Evolutionary conservation across 1,139 yeast genomes (phyloP), one percentile per base, ranked within the genome.

Genomic region (Suhomyces panamericanus): DNA sequence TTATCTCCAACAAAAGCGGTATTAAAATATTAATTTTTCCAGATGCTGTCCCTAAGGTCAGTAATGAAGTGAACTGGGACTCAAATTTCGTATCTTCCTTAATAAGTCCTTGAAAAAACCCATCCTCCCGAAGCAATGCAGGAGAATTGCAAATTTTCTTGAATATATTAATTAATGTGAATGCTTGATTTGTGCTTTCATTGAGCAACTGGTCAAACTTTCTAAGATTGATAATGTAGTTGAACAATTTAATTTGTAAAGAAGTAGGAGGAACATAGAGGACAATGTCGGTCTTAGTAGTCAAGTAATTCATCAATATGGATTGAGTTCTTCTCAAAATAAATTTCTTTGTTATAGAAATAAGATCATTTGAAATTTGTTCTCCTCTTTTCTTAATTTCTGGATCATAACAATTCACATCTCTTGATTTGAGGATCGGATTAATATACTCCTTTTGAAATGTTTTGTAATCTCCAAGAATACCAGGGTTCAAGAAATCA

Each of bases 111-210:
- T 49, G 58, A 51, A 58, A 71, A 49, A 63, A 65, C 9, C 56
- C 65, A 49, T 73, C 78, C n/a, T 73, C 69, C 1, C 65, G 57
- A 2, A 87, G 58, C 37, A 90, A 67, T 1, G 83, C 69, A 0
- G 96, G 95, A 0, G 96, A 85, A 56, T 88, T 90, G 60, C 97
- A 89, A 1, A 89, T 75, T 59, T 93, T 91, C 51, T 88, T 82
- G 59, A 89, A 79, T 37, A 83, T 65, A 15, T 87, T 86, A 20
- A 93, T 91, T 42, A 89, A 69, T 1, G 85, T 78, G 37, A 93
- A 70, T 0, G 88, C 81, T 45, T 75, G 73, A 11, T 68, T 59
- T 57, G 51, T 69, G 46, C 46, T 44, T 16, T 58, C 48, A 49
- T 56, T 44, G 46, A 62, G 43, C 3, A 62, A 63, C 22, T 60